Base-by-base conservation (phyloP, 2,329 filamentous ascomycete species). In the Colletotrichum chlorophyti region DNA sequence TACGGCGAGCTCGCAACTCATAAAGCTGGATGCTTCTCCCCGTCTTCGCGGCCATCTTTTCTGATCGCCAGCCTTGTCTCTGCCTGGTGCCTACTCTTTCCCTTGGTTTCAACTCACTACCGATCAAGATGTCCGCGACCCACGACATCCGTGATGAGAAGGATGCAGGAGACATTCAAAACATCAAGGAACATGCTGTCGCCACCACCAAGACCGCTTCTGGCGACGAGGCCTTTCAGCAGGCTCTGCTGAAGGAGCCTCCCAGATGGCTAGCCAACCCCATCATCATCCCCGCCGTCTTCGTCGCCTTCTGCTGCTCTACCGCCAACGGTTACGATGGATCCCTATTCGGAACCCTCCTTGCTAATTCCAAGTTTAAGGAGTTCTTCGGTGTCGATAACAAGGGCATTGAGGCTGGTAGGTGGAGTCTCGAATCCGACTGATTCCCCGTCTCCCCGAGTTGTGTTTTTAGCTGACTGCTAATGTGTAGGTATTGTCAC, bases 351-450 rank as follows among this genome's bases (percentile, higher is more conserved):
- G 71, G 73, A 9, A 74, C 78, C 5, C 82, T 85, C 60, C 83
- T 83, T 58, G 79, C 79, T 42, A 83, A 84, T 76, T 46, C 72
- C 0, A 68, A 75, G 1, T 85, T 83, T 64, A 81, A 82, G 52
- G 59, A 69, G 0, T 80, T 76, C 4, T 84, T 84, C 53, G 75
- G 69, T 0, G 68, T 83, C n/a, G 69, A 69, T 15, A 78, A 78
- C n/a, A 74, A 72, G 9, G 81, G 79, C 6, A 77, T 78, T 26
- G 76, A 73, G 84, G 84, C 70, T 72, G 76, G 6, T 81, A 74
- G 9, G 51, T 53, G 12, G 3, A 12, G 4, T 9, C 17, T n/a
- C 11, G 2, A 9, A 8, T 42, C 6, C 14, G 15, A 14, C 32
- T 43, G n/a, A 32, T 3, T 1, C 10, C 27, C 14, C 15, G 2